These are phyloP conservation scores for Lactarius sanguifluus DNA, from an alignment of 768 basidiomycete species.

Conservation along the genomic window DNA sequence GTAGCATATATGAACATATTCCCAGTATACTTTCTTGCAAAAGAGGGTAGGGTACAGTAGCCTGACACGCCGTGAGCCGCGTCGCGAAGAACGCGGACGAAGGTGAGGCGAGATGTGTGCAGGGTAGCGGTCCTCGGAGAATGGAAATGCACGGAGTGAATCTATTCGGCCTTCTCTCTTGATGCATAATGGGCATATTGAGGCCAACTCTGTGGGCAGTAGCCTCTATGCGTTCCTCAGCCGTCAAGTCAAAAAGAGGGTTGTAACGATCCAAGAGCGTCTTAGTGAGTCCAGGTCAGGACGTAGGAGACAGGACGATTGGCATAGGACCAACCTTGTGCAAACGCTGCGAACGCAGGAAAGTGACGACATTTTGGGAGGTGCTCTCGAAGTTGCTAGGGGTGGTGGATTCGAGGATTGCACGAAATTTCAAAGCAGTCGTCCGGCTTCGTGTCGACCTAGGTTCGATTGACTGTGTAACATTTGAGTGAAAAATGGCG, in stretches of 20 bases:
- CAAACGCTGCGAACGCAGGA: conserved; percentile 69
- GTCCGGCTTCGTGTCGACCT: conserved; percentile 41
- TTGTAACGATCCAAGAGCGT: conserved; percentile 83
- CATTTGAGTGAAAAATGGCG: conserved; percentile 14
- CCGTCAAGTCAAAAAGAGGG: conserved; percentile 74
- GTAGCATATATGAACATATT: not conserved
- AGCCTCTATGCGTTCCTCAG: conserved; percentile 76
- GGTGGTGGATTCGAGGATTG: conserved; percentile 44
- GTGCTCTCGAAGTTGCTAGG: conserved; percentile 42
- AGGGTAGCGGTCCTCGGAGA: not conserved
- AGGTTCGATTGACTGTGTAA: conserved; percentile 42
- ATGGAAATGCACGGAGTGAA: not conserved
- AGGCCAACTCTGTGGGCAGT: conserved; percentile 87
- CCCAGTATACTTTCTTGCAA: not conserved
- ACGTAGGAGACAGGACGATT: not conserved
- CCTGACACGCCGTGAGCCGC: not conserved
- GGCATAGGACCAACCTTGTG: conserved; percentile 60
- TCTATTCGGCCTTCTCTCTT: conserved; percentile 31
- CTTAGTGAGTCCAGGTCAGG: conserved; percentile 41
- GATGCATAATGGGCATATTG: conserved; percentile 64
- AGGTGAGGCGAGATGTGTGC: not conserved
- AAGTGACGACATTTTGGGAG: conserved; percentile 59
- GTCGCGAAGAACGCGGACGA: not conserved
- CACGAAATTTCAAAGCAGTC: conserved; percentile 54
- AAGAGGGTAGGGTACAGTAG: conserved; percentile 1